A percentile compares a stretch with the other conserved stretches of the same genome.
phyloP scores from a whole-genome alignment of 2,329 filamentous ascomycete species.

The Aspergillus sp. region DNA sequence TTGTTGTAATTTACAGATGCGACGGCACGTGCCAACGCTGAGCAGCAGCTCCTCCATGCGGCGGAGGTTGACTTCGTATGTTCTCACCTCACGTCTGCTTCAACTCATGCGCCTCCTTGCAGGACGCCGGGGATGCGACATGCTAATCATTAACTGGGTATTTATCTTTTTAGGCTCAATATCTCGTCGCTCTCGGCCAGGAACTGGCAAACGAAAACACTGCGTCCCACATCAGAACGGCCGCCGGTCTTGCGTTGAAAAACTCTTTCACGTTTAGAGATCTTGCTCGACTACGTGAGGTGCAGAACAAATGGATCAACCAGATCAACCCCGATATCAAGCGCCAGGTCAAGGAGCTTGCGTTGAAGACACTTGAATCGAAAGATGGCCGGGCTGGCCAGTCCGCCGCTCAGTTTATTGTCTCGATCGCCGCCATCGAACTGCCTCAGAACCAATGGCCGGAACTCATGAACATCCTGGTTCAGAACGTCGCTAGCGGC shows the following conservation, averaged over 20 bases:
- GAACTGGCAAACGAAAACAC: slow-evolving; percentile 90
- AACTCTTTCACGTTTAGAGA: slow-evolving; percentile 97
- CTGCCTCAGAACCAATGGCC: slow-evolving; percentile 90
- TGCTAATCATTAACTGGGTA: slow-evolving; percentile 26
- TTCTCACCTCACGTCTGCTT: slow-evolving; percentile 30
- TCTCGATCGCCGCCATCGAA: slow-evolving; percentile 92
- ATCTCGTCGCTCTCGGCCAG: slow-evolving; percentile 87
- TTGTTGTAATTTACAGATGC: slow-evolving; percentile 64
- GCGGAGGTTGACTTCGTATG: slow-evolving; percentile 94
- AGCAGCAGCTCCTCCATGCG: slow-evolving; percentile 90
- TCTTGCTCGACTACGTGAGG: slow-evolving; percentile 77
- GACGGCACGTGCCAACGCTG: slow-evolving; percentile 81
- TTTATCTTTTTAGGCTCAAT: slow-evolving; percentile 67
- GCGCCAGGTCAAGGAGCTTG: slow-evolving; percentile 80
- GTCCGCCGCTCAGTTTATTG: slow-evolving; percentile 91
- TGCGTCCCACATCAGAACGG: slow-evolving; percentile 80
- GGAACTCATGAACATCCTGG: slow-evolving; percentile 83
- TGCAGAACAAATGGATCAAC: slow-evolving; percentile 91
- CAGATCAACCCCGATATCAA: slow-evolving; percentile 80
- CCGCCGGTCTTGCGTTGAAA: slow-evolving; percentile 94
- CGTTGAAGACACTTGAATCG: slow-evolving; percentile 83
- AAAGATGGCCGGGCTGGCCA: slow-evolving; percentile 78
- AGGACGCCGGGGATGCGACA: neutral
- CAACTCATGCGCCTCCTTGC: slow-evolving; percentile 9
- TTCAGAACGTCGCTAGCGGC: slow-evolving; percentile 88